Evolutionary conservation across 192 early-diverging fungal species (phyloP).

Genomic region (Podila horticola): DNA sequence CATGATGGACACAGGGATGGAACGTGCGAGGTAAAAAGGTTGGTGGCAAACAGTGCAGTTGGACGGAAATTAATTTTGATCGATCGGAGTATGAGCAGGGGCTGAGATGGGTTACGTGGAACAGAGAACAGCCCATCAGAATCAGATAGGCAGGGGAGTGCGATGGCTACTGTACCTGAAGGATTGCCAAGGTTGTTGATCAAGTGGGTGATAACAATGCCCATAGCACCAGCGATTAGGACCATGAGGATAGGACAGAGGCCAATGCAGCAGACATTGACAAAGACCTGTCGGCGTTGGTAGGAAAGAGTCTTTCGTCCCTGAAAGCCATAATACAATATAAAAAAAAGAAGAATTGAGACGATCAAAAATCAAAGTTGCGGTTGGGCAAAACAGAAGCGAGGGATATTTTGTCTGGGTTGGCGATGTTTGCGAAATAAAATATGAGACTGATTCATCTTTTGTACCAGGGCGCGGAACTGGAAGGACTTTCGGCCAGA

Average conservation of each 20-base stretch:
- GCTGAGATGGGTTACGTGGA: too few relatives aligned
- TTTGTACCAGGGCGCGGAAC: conserved; percentile 50
- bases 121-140: not conserved
- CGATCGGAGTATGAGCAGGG: too few relatives aligned
- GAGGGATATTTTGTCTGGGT: not conserved
- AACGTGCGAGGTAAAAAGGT: not conserved
- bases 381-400: not conserved
- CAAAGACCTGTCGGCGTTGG: conserved; percentile 77
- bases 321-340: too few relatives aligned
- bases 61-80: not conserved
- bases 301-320: conserved; percentile 73
- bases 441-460: not conserved
- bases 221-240: conserved; percentile 65
- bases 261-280: conserved; percentile 76
- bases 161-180: conserved; percentile 49
- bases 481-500: conserved; percentile 53
- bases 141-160: not conserved
- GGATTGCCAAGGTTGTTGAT: conserved; percentile 57
- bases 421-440: not conserved
- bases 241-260: conserved; percentile 79
- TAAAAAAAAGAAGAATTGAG: not conserved
- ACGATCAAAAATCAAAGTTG: not conserved
- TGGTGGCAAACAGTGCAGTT: not conserved
- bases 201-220: conserved; percentile 61
- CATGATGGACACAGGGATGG: not conserved